These are phyloP conservation scores for Zasmidium cellare DNA, from an alignment of 2,329 filamentous ascomycete species.

Conservation along the genomic window DNA sequence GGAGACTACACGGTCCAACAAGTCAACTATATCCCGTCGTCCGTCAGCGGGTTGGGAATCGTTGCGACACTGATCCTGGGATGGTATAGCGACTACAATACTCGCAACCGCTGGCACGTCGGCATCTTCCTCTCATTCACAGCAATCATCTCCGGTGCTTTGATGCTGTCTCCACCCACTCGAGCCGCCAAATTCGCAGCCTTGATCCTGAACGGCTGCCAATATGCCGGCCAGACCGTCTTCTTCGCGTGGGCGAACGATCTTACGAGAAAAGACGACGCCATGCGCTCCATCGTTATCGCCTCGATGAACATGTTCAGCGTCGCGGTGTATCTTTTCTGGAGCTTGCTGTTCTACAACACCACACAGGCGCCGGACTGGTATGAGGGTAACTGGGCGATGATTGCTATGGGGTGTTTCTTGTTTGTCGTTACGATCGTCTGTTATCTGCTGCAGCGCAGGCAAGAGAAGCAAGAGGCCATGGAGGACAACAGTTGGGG, in stretches of 20 bases:
- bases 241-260: conserved; percentile 32
- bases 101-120: conserved; percentile 25
- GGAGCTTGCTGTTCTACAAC: conserved; percentile 31
- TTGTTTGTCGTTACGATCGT: conserved; percentile 24
- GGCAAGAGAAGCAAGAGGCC: conserved; percentile 24
- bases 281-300: conserved; percentile 26
- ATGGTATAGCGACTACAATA: conserved; percentile 30
- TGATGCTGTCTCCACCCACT: conserved; percentile 24
- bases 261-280: conserved; percentile 25
- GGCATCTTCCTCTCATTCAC: conserved; percentile 29
- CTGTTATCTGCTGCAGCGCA: conserved; percentile 21
- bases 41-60: conserved; percentile 27
- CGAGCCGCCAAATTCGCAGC: conserved; percentile 27
- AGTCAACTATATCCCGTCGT: conserved; percentile 29
- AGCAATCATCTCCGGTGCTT: conserved; percentile 25
- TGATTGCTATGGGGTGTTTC: conserved; percentile 30
- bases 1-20: conserved; percentile 25
- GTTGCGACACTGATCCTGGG: conserved; percentile 27
- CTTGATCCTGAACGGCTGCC: conserved; percentile 27
- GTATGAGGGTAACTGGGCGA: conserved; percentile 28
- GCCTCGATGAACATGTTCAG: conserved; percentile 31
- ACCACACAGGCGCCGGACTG: conserved; percentile 28
- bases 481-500: conserved; percentile 3
- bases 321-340: conserved; percentile 29
- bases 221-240: conserved; percentile 29